Base-by-base conservation (phyloP, 140 eudicot genomes). In the Cichorium intybus region DNA sequence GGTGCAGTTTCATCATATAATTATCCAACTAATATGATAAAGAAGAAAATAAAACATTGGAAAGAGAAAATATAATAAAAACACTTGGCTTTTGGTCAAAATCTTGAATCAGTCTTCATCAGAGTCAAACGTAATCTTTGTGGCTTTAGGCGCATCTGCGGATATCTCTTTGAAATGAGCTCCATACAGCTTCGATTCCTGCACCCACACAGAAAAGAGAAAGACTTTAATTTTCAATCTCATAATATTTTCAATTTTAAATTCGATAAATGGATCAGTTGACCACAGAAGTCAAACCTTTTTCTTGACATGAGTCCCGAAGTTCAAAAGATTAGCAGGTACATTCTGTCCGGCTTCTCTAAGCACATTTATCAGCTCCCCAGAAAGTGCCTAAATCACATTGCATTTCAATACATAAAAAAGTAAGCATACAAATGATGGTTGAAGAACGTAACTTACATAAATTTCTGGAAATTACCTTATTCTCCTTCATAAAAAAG, bases 101-200 rank as follows among this genome's bases (percentile, higher is more conserved):
- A 74, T 21, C 28, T n/a, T 24, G 31, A 58, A 20, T 81, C 80
- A 87, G 64, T 82, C 84, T 68, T 92, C 98, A 49, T 93, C 99
- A 17, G 95, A 86, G 39, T 60, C 62, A 41, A 94, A 94, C 51
- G 70, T 89, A 46, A 94, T 89, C 84, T 94, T 94, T 29, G 94
- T 83, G 53, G 99, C 90, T 72, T 94, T 94, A 2, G 99, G 99
- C 59, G 99, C 99, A 89, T 94, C 88, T 15, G 95, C 95, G 49
- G 88, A 84, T 50, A 94, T 89, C 77, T 94, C 99, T 69, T 78
- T 86, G 51, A 88, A 94, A 73, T 94, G 99, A 37, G 99, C 95
- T 53, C 99, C 99, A 50, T 94, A 94, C 26, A 94, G 73, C 88
- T 94, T 94, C 27, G 99, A 94, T 69, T 94, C 99, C 99, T 94